Base-by-base conservation (phyloP, 2,329 filamentous ascomycete genomes). In the Aspergillus awamori region DNA sequence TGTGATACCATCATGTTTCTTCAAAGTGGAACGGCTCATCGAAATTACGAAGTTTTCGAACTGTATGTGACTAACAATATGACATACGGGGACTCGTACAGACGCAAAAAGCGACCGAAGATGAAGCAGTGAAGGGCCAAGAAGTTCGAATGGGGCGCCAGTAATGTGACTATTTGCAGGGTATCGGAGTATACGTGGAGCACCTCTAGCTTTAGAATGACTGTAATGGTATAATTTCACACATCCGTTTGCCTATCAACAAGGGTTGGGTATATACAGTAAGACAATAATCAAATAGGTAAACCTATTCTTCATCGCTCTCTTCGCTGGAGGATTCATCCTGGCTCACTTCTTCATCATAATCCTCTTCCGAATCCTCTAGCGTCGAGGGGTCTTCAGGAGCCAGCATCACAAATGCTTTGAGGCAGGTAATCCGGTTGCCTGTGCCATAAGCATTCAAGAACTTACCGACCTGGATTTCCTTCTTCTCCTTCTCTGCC, bases 351-450 rank as follows among this genome's bases (percentile, higher is more conserved):
- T 65, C 63, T 22, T 67, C 63, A 24, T 70, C 73, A 51, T 73
- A 70, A 57, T 70, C 73, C 51, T 68, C 69, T 26, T 70, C 70
- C 8, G 69, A 82, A 45, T 76, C 77, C 65, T 83, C 81, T 51
- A 84, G 84, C 43, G 87, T 86, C 15, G 86, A 84, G 51, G 84
- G 69, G 41, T 75, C 72, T 49, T 73, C 72, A 4, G 77, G 81
- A 68, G 87, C 84, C 75, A 91, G 85, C 92, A 98, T 96, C 65
- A 91, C 81, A 79, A 96, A 98, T 22, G 89, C 89, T 69, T 87
- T 88, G 70, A 98, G 73, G 74, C 95, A 98, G 39, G 93, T 98
- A 67, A 98, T 93, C 59, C 95, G 84, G 74, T 94, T 93, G 49
- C 89, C 88, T 22, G 93, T 97, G 76, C 93, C 89, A 71, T 95